These are phyloP conservation scores for Metschnikowia dekortorum DNA, from an alignment of 805 yeast species.

Conservation along the genomic window DNA sequence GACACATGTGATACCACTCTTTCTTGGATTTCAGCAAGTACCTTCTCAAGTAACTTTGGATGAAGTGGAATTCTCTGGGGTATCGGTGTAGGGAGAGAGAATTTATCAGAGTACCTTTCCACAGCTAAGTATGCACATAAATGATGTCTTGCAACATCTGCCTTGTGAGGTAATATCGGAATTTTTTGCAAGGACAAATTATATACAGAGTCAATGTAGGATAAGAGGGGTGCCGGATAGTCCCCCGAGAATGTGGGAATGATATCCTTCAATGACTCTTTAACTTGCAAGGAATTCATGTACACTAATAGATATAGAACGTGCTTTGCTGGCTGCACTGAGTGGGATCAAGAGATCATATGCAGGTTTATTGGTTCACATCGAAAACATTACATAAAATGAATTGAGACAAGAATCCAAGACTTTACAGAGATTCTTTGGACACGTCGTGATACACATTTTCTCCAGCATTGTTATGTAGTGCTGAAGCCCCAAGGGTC, in stretches of 20 bases:
- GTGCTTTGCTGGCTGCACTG: not conserved
- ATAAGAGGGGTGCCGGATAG: constrained; percentile 38
- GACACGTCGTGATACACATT: not conserved
- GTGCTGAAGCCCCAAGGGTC: not conserved
- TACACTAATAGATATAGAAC: not conserved
- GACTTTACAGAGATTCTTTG: too few species aligned
- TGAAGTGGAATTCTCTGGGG: constrained; percentile 57
- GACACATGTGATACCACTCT: constrained; percentile 29
- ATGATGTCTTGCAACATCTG: constrained; percentile 65
- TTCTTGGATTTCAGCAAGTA: constrained; percentile 44
- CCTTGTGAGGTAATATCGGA: constrained; percentile 45
- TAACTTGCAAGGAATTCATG: constrained; percentile 21
- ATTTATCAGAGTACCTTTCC: constrained; percentile 41
- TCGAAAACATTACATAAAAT: not conserved
- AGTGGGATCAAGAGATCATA: not conserved
- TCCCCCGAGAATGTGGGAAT: constrained; percentile 44
- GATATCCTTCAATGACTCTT: constrained; percentile 42
- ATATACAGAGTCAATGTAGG: constrained; percentile 44
- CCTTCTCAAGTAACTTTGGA: constrained; percentile 34
- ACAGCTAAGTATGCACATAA: constrained; percentile 62
- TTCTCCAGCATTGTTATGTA: not conserved
- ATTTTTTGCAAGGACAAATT: constrained; percentile 48
- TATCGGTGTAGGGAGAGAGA: constrained; percentile 47
- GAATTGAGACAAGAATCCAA: not conserved
- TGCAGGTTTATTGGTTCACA: not conserved